Conservation (phyloP, 768 basidiomycete species). For the Leccinum incarnatum region DNA sequence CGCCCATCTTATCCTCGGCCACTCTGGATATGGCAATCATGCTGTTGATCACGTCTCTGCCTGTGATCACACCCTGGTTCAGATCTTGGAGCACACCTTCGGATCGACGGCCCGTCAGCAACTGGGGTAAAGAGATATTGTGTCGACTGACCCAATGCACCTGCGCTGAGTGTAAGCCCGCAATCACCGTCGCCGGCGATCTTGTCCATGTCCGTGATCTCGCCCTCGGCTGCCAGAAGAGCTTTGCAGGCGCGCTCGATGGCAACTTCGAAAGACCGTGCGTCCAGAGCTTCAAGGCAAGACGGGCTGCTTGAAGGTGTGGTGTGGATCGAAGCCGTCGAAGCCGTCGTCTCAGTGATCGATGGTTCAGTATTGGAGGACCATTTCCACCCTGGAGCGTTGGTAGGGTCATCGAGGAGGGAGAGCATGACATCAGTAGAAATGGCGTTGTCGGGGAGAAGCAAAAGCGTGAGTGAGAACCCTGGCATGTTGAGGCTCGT, state of each 20-base stretch:
- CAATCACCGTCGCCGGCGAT: constrained; percentile 91
- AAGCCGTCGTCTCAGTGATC: constrained; percentile 9
- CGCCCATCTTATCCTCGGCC: constrained; percentile 85
- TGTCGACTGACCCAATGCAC: constrained; percentile 60
- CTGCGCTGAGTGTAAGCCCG: constrained; percentile 67
- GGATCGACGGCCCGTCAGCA: background rate
- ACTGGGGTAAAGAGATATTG: background rate
- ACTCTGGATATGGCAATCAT: constrained; percentile 68
- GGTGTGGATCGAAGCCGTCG: constrained; percentile 13
- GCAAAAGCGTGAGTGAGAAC: constrained; percentile 79
- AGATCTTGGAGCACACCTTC: constrained; percentile 63
- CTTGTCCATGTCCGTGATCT: constrained; percentile 88
- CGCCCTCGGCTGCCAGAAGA: constrained; percentile 76
- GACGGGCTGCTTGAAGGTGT: constrained; percentile 1
- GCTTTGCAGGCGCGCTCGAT: constrained; percentile 61
- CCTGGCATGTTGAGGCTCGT: constrained; percentile 93
- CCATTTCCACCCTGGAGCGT: constrained; percentile 88
- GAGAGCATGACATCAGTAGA: constrained; percentile 49
- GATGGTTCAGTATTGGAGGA: constrained; percentile 45
- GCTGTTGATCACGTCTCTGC: constrained; percentile 61
- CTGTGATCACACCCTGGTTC: constrained; percentile 51
- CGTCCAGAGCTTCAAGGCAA: constrained; percentile 40
- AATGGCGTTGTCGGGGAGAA: constrained; percentile 56
- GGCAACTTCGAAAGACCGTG: constrained; percentile 48
- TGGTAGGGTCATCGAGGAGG: constrained; percentile 64